Evolutionary conservation across 2,329 filamentous ascomycete species (phyloP), one percentile per base, ranked within the genome.

Genomic region (Colletotrichum horii): DNA sequence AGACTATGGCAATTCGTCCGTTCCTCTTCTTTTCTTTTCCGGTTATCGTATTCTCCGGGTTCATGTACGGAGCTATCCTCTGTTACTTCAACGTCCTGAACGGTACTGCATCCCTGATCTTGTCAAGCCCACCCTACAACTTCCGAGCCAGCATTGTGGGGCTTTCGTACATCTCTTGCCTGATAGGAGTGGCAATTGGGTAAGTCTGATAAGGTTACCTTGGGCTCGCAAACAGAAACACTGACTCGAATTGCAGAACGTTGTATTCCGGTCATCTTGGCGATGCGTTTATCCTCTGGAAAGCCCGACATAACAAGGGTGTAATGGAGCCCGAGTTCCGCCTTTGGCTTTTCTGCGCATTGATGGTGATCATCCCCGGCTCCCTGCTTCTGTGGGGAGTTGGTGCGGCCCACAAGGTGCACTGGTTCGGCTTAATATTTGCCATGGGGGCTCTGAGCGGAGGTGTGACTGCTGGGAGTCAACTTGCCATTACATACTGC

Each of bases 1-100:
- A 22, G 14, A 30, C 6, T 4, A 68, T 65, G 48, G 48, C 65
- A 2, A 22, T 48, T 19, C 48, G 69, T 5, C 69, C 69, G 2
- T 38, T 71, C 9, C 30, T 38, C 6, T 65, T 36, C 38, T 32
- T 72, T 7, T 66, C 43, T 8, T 60, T 66, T 16, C 86, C 86
- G 0, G 83, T 86, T 19, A 83, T 87, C 22, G 85, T 87, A 62
- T 88, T 85, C 70, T 80, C 84, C 1, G 85, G 85, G 12, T 87
- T 87, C 66, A 83, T 83, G 11, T 87, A 87, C 70, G 85, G 85
- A 3, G 84, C 84, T 0, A 85, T 86, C 32, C 81, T 87, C 4
- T 82, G 86, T 48, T 87, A 83, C 80, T 87, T 86, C 79, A 86
- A 85, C 75, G 84, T 87, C 4, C 80, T 86, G n/a, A 86, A 86